These are phyloP conservation scores for Candida insectalens DNA, from an alignment of 805 yeast species.

Conservation along the genomic window DNA sequence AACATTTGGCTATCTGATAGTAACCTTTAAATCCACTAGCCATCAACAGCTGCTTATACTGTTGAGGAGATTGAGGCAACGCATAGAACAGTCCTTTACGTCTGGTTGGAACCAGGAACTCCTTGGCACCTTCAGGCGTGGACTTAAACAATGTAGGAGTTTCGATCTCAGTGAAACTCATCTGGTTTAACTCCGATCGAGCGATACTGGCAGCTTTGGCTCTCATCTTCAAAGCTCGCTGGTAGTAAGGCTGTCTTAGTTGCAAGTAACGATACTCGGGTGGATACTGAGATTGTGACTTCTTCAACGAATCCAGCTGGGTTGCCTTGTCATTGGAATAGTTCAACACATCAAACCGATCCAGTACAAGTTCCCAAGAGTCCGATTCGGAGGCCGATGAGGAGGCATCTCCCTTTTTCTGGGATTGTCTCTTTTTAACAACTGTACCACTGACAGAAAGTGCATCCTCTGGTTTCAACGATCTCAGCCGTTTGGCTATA, in stretches of 20 bases:
- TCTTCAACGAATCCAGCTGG: slow-evolving; percentile 53
- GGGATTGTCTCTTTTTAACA: slow-evolving; percentile 25
- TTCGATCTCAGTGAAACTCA: slow-evolving; percentile 71
- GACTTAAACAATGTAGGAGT: slow-evolving; percentile 91
- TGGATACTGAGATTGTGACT: slow-evolving; percentile 52
- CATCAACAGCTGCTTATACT: slow-evolving; percentile 89
- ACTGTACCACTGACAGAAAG: slow-evolving; percentile 52
- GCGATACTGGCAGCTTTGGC: slow-evolving; percentile 41
- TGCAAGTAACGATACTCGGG: slow-evolving; percentile 77
- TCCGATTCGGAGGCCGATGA: slow-evolving; percentile 9
- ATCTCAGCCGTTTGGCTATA: slow-evolving; percentile 29
- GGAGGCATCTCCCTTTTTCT: background rate
- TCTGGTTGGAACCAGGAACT: slow-evolving; percentile 89
- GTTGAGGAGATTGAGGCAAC: slow-evolving; percentile 96
- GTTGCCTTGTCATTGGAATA: slow-evolving; percentile 50
- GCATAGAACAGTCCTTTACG: slow-evolving; percentile 60
- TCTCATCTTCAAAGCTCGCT: slow-evolving; percentile 44
- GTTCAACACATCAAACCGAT: slow-evolving; percentile 47
- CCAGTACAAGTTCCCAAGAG: slow-evolving; percentile 52
- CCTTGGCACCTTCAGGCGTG: slow-evolving; percentile 97
- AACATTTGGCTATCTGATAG: slow-evolving; percentile 88
- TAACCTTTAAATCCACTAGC: slow-evolving; percentile 84
- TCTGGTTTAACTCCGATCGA: slow-evolving; percentile 25
- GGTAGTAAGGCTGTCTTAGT: slow-evolving; percentile 51
- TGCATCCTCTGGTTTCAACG: slow-evolving; percentile 64